Evolutionary conservation across 345 rosid genomes (phyloP).

Genomic region (Lepidium sativum): DNA sequence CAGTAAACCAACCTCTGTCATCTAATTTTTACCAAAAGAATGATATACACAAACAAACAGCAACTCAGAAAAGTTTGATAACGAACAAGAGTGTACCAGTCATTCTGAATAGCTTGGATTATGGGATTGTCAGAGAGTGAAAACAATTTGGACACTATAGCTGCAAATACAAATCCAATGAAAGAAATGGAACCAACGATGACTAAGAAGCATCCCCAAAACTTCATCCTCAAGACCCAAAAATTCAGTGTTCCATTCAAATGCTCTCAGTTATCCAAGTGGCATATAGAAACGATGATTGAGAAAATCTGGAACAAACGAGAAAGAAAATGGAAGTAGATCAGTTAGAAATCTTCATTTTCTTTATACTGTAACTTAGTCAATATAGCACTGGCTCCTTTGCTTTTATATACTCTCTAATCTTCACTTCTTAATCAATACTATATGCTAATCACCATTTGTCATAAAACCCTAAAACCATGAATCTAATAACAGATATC

Average conservation of each 20-base stretch:
- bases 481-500: too few species aligned
- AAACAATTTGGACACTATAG: slow-evolving; percentile 11
- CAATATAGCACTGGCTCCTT: too few species aligned
- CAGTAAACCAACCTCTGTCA: neutral
- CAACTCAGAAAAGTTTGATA: too few species aligned
- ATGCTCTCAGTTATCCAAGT: neutral
- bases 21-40: too few species aligned
- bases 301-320: neutral
- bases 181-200: slow-evolving; percentile 10
- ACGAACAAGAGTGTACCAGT: slow-evolving; percentile 21
- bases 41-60: too few species aligned
- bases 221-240: slow-evolving; percentile 2
- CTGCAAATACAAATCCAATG: slow-evolving; percentile 5
- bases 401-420: too few species aligned
- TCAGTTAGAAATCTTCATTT: neutral
- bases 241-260: neutral
- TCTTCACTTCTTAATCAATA: too few species aligned
- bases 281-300: neutral
- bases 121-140: slow-evolving; percentile 10
- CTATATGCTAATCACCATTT: too few species aligned
- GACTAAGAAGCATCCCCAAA: slow-evolving; percentile 17
- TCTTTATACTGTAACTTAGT: too few species aligned
- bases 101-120: slow-evolving; percentile 19
- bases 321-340: neutral
- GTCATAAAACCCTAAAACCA: too few species aligned